Evolutionary conservation across 2,329 filamentous ascomycete genomes (phyloP).

Genomic region (Dothideomycetidae sp.): DNA sequence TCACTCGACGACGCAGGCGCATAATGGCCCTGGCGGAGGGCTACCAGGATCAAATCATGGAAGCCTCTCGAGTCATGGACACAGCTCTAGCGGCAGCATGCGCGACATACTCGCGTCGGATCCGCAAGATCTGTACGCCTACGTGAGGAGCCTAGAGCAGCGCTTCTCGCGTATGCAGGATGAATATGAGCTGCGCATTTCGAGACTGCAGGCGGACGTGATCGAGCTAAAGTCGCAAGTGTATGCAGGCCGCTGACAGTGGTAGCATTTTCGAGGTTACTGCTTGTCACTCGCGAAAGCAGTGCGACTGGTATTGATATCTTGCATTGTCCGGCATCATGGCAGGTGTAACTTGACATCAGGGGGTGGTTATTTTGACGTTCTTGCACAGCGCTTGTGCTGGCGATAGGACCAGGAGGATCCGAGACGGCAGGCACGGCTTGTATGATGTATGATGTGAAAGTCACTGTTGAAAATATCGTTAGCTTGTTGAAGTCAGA

Average conservation of each 20-base stretch:
- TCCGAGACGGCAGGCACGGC: too few species aligned
- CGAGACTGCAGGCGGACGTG: constrained; percentile 31
- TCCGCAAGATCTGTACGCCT: constrained; percentile 44
- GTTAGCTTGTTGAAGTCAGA: too few species aligned
- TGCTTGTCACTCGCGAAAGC: too few species aligned
- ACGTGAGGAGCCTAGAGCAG: constrained; percentile 55
- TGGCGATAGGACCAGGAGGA: too few species aligned
- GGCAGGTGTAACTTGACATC: not conserved
- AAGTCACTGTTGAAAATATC: too few species aligned
- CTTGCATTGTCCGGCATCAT: too few species aligned
- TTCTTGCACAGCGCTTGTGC: too few species aligned
- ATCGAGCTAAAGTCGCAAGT: constrained; percentile 19
- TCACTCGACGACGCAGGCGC: constrained; percentile 9
- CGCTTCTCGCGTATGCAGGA: constrained; percentile 33
- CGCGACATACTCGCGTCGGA: constrained; percentile 51
- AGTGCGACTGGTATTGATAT: too few species aligned
- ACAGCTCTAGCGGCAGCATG: constrained; percentile 44
- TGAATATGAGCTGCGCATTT: constrained; percentile 33
- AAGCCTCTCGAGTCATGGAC: constrained; percentile 38
- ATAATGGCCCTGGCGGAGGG: constrained; percentile 14
- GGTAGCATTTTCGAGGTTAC: not conserved
- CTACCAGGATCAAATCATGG: constrained; percentile 35
- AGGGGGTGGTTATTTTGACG: too few species aligned
- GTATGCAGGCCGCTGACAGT: not conserved
- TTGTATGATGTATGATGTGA: too few species aligned